phyloP scores from a whole-genome alignment of 2,329 filamentous ascomycete species.

The Verticillium tricorpus region DNA sequence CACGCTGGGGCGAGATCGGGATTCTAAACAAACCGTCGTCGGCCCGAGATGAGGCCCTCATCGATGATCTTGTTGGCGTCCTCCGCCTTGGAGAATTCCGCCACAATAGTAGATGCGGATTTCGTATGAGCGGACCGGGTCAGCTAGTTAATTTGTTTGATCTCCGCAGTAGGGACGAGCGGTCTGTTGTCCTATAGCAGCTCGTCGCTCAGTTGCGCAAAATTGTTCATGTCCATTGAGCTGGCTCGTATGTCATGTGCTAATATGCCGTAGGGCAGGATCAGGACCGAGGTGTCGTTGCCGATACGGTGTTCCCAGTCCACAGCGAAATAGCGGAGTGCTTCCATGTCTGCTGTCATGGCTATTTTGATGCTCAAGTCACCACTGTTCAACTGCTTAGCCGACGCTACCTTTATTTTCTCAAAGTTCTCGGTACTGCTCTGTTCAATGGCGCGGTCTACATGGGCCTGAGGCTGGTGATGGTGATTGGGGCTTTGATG shows the following conservation, averaged over 20 bases:
- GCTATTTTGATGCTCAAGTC: constrained; percentile 4
- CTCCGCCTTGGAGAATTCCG: not conserved
- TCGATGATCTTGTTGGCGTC: constrained; percentile 1
- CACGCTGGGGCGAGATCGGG: too few relatives aligned
- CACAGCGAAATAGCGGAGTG: not conserved
- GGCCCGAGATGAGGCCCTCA: not conserved
- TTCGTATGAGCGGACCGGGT: constrained; percentile 1
- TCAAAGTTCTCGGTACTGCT: constrained; percentile 3
- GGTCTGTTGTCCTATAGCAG: constrained; percentile 3
- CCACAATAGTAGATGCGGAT: not conserved
- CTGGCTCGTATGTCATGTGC: constrained; percentile 1
- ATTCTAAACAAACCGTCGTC: too few relatives aligned
- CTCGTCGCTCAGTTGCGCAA: not conserved
- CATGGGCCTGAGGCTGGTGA: constrained; percentile 11
- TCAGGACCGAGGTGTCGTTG: not conserved
- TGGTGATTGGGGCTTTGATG: constrained; percentile 11
- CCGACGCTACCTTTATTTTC: not conserved
- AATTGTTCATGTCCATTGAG: constrained; percentile 1
- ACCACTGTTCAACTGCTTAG: constrained; percentile 1
- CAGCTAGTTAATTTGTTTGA: constrained; percentile 3
- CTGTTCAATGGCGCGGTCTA: constrained; percentile 14
- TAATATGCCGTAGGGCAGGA: not conserved
- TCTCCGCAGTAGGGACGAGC: not conserved
- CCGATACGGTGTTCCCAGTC: constrained; percentile 2
- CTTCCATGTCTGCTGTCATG: constrained; percentile 1